Evolutionary conservation across 306 rosid species (phyloP), one percentile per base, ranked within the genome.

Genomic region (Purshia tridentata): DNA sequence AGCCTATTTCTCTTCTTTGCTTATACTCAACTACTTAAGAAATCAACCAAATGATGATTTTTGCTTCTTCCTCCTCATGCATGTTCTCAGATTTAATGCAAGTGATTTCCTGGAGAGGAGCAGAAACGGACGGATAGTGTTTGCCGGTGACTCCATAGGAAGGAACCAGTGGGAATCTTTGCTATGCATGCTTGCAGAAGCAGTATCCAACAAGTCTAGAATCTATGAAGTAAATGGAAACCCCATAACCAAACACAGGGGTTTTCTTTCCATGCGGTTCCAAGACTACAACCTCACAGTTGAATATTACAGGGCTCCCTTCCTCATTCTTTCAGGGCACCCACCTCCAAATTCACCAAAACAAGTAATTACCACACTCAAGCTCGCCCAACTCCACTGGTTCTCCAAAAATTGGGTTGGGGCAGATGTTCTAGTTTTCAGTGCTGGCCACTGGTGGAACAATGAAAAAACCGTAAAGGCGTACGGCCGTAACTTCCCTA

Each of bases 141-240:
- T 94, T 45, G 98, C 90, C 3, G 99, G 98, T 2, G 99, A 94
- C 76, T 94, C 97, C 0, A 88, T 91, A 0, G 96, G 96, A 0
- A 88, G 99, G 80, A 95, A 95, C 81, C 98, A 95, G 46, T 95
- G 98, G 99, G 96, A 95, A 65, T 95, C 98, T 0, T 74, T 90
- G 54, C 78, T 90, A 3, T 95, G 98, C 90, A 85, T 95, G 98
- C 85, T 91, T 37, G 67, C 90, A 29, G 65, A 79, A 66, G 97
- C 79, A 58, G 86, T 86, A 41, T 70, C 96, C 3, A 91, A 88
- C 75, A 11, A 78, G 47, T 90, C 98, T 1, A 69, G 80, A 18
- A 95, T 95, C 76, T 80, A 86, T 70, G 98, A 95, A 85, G 97
- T 84, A 11, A 59, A 86, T 57, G 96, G 96, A 29, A 88, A 20